A percentile compares a stretch with the other conserved stretches of the same genome.
Evolutionary conservation across 1,284 basidiomycete genomes (phyloP).

Genomic region (Vanrija sp.): DNA sequence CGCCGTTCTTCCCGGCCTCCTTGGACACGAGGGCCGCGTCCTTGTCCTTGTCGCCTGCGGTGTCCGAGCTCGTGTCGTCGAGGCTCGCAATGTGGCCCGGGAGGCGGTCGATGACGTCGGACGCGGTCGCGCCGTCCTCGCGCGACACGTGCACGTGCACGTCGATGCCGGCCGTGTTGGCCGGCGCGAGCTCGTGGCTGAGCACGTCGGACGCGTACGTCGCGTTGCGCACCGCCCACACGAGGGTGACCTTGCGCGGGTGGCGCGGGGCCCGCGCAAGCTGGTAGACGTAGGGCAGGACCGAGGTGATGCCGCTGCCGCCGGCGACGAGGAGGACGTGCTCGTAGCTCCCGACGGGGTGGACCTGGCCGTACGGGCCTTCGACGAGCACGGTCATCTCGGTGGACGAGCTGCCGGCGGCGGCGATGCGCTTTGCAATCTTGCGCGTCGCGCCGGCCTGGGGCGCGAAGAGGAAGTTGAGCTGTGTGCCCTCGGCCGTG

Average conservation of each 20-base stretch:
- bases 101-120: background rate
- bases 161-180: background rate
- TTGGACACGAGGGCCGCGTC: background rate
- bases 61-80: background rate
- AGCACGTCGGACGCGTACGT: constrained; percentile 25
- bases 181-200: constrained; percentile 15
- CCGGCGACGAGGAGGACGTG: constrained; percentile 25
- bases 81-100: too few species aligned
- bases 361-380: constrained; percentile 30
- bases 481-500: constrained; percentile 1
- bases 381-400: constrained; percentile 20
- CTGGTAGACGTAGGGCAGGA: constrained; percentile 24
- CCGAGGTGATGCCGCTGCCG: constrained; percentile 28
- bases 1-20: background rate
- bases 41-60: background rate
- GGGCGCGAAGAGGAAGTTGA: constrained; percentile 26
- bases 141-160: constrained; percentile 11
- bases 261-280: background rate
- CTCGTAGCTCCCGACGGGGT: constrained; percentile 17
- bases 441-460: constrained; percentile 19
- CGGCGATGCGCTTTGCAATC: background rate
- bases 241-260: constrained; percentile 11
- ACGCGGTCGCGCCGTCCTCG: background rate
- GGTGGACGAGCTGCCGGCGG: too few species aligned
- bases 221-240: constrained; percentile 24